A percentile compares a stretch with the other conserved stretches of the same genome.
These are phyloP conservation scores for Ophiobolus disseminans DNA, from an alignment of 2,329 filamentous ascomycete species.

Conservation along the genomic window DNA sequence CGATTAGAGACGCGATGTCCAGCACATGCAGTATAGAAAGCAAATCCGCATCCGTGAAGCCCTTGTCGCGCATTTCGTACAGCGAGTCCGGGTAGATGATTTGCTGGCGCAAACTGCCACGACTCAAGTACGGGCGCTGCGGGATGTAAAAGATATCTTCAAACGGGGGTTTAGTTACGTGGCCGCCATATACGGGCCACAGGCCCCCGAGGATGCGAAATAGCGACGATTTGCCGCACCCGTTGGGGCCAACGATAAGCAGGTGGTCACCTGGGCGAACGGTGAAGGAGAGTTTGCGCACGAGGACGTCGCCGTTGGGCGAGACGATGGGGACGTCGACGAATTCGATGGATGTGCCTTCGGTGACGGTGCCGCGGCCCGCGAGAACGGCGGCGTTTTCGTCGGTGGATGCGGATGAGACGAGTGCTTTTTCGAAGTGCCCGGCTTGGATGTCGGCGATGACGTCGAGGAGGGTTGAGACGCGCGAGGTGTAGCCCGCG, in stretches of 20 bases:
- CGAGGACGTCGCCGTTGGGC: slow-evolving; percentile 91
- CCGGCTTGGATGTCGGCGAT: slow-evolving; percentile 93
- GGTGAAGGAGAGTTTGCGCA: slow-evolving; percentile 83
- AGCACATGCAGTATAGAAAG: slow-evolving; percentile 77
- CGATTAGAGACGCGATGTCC: slow-evolving; percentile 82
- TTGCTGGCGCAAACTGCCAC: slow-evolving; percentile 91
- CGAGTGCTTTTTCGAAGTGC: slow-evolving; percentile 94
- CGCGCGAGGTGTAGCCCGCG: slow-evolving; percentile 91
- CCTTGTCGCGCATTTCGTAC: slow-evolving; percentile 84
- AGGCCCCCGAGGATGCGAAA: slow-evolving; percentile 96
- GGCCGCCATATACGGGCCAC: slow-evolving; percentile 97
- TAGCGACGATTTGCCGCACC: slow-evolving; percentile 93
- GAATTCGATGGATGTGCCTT: slow-evolving; percentile 85
- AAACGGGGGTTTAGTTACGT: slow-evolving; percentile 88
- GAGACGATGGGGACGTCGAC: slow-evolving; percentile 92
- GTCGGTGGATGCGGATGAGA: slow-evolving; percentile 83
- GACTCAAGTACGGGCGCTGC: slow-evolving; percentile 90
- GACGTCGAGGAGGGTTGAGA: slow-evolving; percentile 86
- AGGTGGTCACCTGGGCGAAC: slow-evolving; percentile 88
- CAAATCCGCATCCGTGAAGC: slow-evolving; percentile 82
- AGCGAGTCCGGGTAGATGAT: slow-evolving; percentile 94
- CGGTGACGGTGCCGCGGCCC: slow-evolving; percentile 80
- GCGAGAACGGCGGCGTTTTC: slow-evolving; percentile 83
- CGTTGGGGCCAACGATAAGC: slow-evolving; percentile 94
- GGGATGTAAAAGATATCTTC: slow-evolving; percentile 98